Evolutionary conservation across 306 rosid genomes (phyloP).

Genomic region (Canavalia gladiata): DNA sequence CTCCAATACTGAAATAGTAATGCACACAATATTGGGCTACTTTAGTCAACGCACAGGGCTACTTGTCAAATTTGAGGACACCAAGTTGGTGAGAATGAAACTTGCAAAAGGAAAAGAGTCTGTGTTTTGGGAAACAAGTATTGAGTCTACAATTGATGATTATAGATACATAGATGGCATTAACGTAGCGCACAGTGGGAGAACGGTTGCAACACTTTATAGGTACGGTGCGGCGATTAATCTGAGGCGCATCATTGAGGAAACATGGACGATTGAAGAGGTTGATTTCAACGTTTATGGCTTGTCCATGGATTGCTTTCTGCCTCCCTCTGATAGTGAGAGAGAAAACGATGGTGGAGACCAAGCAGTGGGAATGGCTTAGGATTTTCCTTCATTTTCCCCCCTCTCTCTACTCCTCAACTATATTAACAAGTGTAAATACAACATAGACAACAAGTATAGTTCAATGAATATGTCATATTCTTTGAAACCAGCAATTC

Average conservation of each 20-base stretch:
- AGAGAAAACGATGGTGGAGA: slow-evolving; percentile 63
- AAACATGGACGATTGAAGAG: slow-evolving; percentile 86
- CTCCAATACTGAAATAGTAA: slow-evolving; percentile 67
- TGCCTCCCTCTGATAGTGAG: slow-evolving; percentile 81
- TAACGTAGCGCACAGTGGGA: slow-evolving; percentile 80
- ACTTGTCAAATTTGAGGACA: slow-evolving; percentile 85
- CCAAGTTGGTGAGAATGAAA: slow-evolving; percentile 74
- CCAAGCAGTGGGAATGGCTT: slow-evolving; percentile 39
- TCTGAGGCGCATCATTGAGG: slow-evolving; percentile 81
- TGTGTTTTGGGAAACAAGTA: slow-evolving; percentile 89
- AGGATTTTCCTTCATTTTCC: slow-evolving; percentile 14
- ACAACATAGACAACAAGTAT: slow-evolving; percentile 43
- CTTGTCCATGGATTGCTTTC: slow-evolving; percentile 79
- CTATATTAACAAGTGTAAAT: slow-evolving; percentile 43
- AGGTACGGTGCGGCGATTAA: slow-evolving; percentile 72
- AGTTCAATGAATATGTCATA: slow-evolving; percentile 6
- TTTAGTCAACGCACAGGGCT: slow-evolving; percentile 92
- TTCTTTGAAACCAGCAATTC: slow-evolving; percentile 4
- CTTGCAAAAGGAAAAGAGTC: slow-evolving; percentile 57
- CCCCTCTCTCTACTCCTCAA: background rate
- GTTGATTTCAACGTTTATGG: slow-evolving; percentile 86
- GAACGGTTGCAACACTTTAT: slow-evolving; percentile 67
- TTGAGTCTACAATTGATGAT: slow-evolving; percentile 69
- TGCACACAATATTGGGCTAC: slow-evolving; percentile 81
- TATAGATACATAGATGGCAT: slow-evolving; percentile 75